Evolutionary conservation across 164 flowering plant genomes (phyloP).

Genomic region (Kalanchoe fedtschenkoi): DNA sequence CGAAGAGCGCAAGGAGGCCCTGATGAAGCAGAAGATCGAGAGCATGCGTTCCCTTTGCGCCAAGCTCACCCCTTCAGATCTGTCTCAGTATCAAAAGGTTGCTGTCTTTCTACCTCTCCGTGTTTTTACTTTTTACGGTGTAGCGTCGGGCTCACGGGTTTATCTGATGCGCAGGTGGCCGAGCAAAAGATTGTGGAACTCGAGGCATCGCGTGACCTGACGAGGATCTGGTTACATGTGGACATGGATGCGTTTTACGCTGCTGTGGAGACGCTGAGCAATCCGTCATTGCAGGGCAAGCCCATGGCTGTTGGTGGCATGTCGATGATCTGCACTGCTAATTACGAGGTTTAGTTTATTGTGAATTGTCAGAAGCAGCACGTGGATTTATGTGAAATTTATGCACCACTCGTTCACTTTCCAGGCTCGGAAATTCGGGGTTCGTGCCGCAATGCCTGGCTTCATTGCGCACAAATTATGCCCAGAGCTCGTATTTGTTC

Average conservation of each 20-base stretch:
- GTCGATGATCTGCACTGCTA: conserved; percentile 98
- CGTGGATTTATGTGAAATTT: background rate
- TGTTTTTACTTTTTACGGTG: background rate
- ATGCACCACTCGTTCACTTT: background rate
- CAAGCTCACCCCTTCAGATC: conserved; percentile 47
- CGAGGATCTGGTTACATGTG: conserved; percentile 84
- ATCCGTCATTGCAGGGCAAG: conserved; percentile 70
- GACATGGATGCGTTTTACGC: conserved; percentile 99
- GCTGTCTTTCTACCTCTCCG: background rate
- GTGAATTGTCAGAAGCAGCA: background rate
- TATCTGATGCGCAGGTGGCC: conserved; percentile 39
- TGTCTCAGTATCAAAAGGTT: conserved; percentile 70
- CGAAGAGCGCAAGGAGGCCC: conserved; percentile 76
- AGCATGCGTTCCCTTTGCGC: conserved; percentile 47
- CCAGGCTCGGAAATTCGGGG: conserved; percentile 88
- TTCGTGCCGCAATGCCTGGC: conserved; percentile 99
- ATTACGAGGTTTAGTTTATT: conserved; percentile 72
- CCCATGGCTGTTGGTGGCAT: conserved; percentile 97
- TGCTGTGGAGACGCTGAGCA: conserved; percentile 78
- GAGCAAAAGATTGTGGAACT: conserved; percentile 69
- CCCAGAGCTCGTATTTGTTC: conserved; percentile 82
- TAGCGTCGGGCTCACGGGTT: background rate
- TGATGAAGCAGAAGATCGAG: conserved; percentile 56
- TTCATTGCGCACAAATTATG: conserved; percentile 92
- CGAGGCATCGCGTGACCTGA: conserved; percentile 68